Evolutionary conservation across 495 filamentous ascomycete genomes (phyloP).

Genomic region (Penicillium canescens): DNA sequence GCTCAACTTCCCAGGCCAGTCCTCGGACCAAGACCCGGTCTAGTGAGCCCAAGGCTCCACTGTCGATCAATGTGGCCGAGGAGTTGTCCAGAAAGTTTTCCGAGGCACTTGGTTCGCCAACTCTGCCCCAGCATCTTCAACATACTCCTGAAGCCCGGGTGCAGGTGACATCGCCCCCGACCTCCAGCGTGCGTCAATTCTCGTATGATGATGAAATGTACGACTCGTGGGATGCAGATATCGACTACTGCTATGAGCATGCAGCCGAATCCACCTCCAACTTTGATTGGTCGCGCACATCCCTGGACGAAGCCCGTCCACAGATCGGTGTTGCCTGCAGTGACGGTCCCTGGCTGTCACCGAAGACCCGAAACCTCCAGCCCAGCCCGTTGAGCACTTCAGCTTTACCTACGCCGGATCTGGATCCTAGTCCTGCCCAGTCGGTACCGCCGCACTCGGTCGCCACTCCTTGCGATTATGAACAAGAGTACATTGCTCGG

Average conservation of each 20-base stretch:
- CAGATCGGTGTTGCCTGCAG: constrained; percentile 19
- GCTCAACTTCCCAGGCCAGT: constrained; percentile 18
- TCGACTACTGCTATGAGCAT: constrained; percentile 93
- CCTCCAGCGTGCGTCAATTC: constrained; percentile 21
- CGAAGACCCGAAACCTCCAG: constrained; percentile 20
- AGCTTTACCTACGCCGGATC: constrained; percentile 36
- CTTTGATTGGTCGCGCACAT: constrained; percentile 75
- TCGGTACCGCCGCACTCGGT: constrained; percentile 36
- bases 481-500: constrained; percentile 24
- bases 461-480: constrained; percentile 38
- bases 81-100: constrained; percentile 39
- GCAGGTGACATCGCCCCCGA: constrained; percentile 13
- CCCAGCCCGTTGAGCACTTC: constrained; percentile 32
- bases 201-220: constrained; percentile 39
- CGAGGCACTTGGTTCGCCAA: constrained; percentile 41
- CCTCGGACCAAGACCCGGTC: constrained; percentile 8
- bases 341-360: constrained; percentile 14
- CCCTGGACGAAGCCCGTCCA: constrained; percentile 32
- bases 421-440: constrained; percentile 38
- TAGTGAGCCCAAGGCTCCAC: constrained; percentile 18
- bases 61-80: constrained; percentile 36
- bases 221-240: constrained; percentile 87
- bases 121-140: constrained; percentile 33
- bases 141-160: constrained; percentile 5
- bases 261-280: constrained; percentile 87